Conservation (phyloP, 2,329 filamentous ascomycete species). For the Aspergillus tamarii region DNA sequence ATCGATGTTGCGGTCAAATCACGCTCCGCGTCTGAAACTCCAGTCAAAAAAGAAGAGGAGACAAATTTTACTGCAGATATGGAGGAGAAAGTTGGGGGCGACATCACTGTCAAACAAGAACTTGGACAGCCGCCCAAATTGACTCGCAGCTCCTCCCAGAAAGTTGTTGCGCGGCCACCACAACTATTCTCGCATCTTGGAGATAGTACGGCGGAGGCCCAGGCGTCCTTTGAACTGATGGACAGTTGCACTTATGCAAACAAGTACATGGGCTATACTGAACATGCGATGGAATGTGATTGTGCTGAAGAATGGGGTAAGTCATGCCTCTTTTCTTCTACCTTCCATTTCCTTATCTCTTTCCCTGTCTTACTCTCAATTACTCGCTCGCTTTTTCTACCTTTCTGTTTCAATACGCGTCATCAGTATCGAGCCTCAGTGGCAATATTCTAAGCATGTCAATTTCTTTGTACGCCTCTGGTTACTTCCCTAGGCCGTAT, state of each 20-base stretch:
- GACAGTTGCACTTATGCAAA: constrained; percentile 86
- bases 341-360: background rate
- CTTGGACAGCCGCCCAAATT: constrained; percentile 71
- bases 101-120: constrained; percentile 44
- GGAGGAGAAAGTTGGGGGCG: constrained; percentile 30
- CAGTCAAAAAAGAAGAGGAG: constrained; percentile 35
- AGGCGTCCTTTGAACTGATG: constrained; percentile 77
- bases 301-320: constrained; percentile 94
- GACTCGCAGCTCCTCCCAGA: constrained; percentile 74
- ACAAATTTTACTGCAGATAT: constrained; percentile 18
- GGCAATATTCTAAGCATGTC: background rate
- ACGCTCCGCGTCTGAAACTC: constrained; percentile 27
- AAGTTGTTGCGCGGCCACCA: constrained; percentile 64
- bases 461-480: background rate
- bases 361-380: constrained; percentile 8
- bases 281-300: constrained; percentile 93
- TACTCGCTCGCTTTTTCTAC: constrained; percentile 8
- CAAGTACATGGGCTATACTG: constrained; percentile 87
- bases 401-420: background rate
- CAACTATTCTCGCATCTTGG: constrained; percentile 74
- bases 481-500: background rate
- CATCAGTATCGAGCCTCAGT: background rate
- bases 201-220: constrained; percentile 77
- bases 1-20: constrained; percentile 27
- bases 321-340: constrained; percentile 43